Conservation (phyloP, 179 eudicot species). For the Beta lomatogona region DNA sequence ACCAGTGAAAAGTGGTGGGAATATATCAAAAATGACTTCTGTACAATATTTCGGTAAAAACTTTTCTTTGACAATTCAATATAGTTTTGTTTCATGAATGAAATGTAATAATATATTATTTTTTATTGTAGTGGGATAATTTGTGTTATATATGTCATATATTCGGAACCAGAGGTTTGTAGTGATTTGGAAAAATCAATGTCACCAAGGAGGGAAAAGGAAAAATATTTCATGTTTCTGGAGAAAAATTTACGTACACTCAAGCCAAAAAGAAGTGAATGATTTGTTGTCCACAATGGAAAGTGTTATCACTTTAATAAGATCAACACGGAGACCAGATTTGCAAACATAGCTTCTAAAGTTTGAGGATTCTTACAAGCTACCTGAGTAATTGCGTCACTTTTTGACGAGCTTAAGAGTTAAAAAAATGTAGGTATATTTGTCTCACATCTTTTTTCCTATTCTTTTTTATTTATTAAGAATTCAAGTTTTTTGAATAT, state of each 20-base stretch:
- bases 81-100: no score
- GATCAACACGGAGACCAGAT: neutral
- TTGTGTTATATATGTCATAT: neutral
- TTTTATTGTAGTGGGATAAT: no score
- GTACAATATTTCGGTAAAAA: no score
- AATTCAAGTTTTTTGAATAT: no score
- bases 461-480: neutral
- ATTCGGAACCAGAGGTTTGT: neutral
- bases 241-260: neutral
- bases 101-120: no score
- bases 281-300: neutral
- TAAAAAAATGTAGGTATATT: neutral
- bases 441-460: neutral
- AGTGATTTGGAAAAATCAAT: neutral
- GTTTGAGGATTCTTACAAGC: neutral
- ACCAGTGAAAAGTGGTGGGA: no score
- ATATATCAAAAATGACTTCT: no score
- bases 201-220: neutral
- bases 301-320: neutral
- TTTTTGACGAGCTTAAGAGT: no score
- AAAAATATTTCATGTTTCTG: neutral
- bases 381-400: no score
- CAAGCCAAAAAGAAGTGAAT: neutral
- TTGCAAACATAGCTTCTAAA: neutral
- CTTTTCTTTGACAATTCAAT: no score